Percentiles rank a stretch among this genome's conserved stretches.
Evolutionary conservation across 805 yeast genomes (phyloP).

Genomic region (Candida orba): DNA sequence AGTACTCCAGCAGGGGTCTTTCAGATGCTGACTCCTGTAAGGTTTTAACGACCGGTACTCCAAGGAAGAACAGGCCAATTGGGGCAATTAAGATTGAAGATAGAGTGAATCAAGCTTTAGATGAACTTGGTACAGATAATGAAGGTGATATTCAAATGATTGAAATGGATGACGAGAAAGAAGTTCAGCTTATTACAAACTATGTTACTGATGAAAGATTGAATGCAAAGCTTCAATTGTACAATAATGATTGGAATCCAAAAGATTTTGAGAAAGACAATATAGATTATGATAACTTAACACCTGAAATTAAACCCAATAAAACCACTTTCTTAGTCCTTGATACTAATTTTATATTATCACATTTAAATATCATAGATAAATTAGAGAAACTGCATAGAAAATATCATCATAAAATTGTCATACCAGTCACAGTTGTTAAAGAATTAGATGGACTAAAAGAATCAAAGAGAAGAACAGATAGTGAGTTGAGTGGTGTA

Average conservation of each 20-base stretch:
- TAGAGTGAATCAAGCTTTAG: constrained; percentile 16
- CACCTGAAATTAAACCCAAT: constrained; percentile 4
- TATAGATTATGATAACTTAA: constrained; percentile 1
- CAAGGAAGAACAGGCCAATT: constrained; percentile 15
- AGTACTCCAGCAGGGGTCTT: constrained; percentile 18
- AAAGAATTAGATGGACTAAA: constrained; percentile 83
- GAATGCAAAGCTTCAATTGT: background rate
- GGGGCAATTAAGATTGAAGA: constrained; percentile 22
- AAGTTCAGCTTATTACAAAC: constrained; percentile 36
- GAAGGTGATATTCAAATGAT: constrained; percentile 41
- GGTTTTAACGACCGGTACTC: constrained; percentile 14
- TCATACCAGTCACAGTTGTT: constrained; percentile 66
- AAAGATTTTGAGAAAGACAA: background rate
- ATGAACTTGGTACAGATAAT: background rate
- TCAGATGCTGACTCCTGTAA: constrained; percentile 11
- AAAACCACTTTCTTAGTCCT: constrained; percentile 45
- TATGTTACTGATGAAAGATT: constrained; percentile 26
- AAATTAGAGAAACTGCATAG: constrained; percentile 36
- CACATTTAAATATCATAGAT: constrained; percentile 56
- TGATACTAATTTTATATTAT: constrained; percentile 78
- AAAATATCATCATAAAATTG: constrained; percentile 39
- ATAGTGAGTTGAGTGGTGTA: constrained; percentile 11
- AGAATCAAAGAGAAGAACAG: constrained; percentile 26
- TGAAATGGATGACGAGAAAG: constrained; percentile 39
- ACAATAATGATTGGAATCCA: background rate